A percentile compares a stretch with the other conserved stretches of the same genome.
phyloP scores from a whole-genome alignment of 306 rosid genomes.

The barrel medic (Medicago truncatula) region MtrunA17r5.0-ANR NC_053049.1:39992501-39993000 shows the following conservation, averaged over 20 bases:
- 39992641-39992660: conserved; percentile 59
- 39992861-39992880: conserved; percentile 70
- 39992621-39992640: conserved; percentile 77
- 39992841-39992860: conserved; percentile 64
- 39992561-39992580: conserved; percentile 57
- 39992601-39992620: conserved; percentile 66
- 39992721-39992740: conserved; percentile 50
- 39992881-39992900: conserved; percentile 76
- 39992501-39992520: conserved; percentile 70
- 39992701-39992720: conserved; percentile 44
- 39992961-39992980: conserved; percentile 46
- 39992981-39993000: conserved; percentile 48
- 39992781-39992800: conserved; percentile 49
- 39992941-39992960: conserved; percentile 45
- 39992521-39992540: conserved; percentile 53
- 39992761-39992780: conserved; percentile 63
- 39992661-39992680: conserved; percentile 17
- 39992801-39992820: conserved; percentile 60
- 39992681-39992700: conserved; percentile 43
- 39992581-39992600: conserved; percentile 73
- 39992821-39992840: conserved; percentile 56
- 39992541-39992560: conserved; percentile 50
- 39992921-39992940: conserved; percentile 39
- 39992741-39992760: conserved; percentile 61
- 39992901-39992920: conserved; percentile 75